Conservation (phyloP, 202 grass and related monocot species). For the Eragrostis tef region DNA sequence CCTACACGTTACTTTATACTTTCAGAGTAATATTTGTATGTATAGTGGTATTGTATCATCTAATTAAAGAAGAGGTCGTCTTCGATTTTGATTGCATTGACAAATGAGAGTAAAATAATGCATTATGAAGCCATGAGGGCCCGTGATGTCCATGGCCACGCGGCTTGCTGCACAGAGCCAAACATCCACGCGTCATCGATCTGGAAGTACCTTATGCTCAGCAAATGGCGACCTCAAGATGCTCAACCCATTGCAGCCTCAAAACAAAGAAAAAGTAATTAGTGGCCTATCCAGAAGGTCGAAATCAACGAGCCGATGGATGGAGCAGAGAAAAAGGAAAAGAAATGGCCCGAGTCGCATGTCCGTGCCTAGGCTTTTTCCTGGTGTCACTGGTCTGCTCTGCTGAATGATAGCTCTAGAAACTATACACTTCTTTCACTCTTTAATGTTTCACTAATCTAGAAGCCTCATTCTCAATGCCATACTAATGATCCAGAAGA, state of each 20-base stretch:
- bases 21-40: not conserved
- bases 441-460: not conserved
- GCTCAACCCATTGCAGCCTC: not conserved
- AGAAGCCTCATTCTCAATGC: not conserved
- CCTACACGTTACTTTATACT: not conserved
- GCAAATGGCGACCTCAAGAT: not conserved
- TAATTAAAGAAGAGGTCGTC: not conserved
- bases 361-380: not conserved
- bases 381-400: not conserved
- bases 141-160: slow-evolving; percentile 15
- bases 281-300: slow-evolving; percentile 32
- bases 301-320: slow-evolving; percentile 31
- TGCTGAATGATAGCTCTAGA: not conserved
- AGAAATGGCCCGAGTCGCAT: slow-evolving; percentile 28
- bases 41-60: not conserved
- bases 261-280: not conserved
- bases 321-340: not conserved
- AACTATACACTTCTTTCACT: not conserved
- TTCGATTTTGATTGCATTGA: not conserved
- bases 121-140: not conserved
- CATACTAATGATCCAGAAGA: not conserved
- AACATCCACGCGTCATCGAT: slow-evolving; percentile 26
- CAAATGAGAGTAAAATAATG: not conserved
- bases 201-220: not conserved
- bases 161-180: not conserved